Evolutionary conservation across 2,329 filamentous ascomycete species (phyloP).

Genomic region (Fusarium sp.): DNA sequence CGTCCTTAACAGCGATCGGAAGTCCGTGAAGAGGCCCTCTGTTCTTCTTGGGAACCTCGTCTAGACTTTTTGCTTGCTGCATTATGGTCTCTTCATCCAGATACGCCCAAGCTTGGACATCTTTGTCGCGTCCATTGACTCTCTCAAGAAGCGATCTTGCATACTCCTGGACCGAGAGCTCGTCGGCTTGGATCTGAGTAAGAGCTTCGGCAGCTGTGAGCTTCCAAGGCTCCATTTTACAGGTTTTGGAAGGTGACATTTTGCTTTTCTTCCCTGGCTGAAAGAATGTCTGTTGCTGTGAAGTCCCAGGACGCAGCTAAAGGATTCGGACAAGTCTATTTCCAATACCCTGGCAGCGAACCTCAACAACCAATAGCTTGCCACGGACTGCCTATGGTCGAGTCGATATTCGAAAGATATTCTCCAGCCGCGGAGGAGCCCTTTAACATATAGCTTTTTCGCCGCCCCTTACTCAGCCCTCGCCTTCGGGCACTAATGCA

Average conservation of each 20-base stretch:
- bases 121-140: slow-evolving; percentile 57
- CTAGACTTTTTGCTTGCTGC: slow-evolving; percentile 61
- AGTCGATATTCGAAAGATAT: neutral
- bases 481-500: slow-evolving; percentile 13
- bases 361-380: neutral
- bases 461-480: neutral
- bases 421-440: neutral
- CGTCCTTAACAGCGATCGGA: slow-evolving; percentile 69
- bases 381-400: neutral
- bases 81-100: slow-evolving; percentile 60
- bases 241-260: slow-evolving; percentile 31
- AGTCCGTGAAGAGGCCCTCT: slow-evolving; percentile 69
- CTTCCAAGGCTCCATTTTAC: slow-evolving; percentile 33
- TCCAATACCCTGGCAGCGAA: neutral
- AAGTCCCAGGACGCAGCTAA: neutral
- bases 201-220: slow-evolving; percentile 59
- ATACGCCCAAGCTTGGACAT: slow-evolving; percentile 64
- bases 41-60: slow-evolving; percentile 59
- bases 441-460: slow-evolving; percentile 1
- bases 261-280: neutral
- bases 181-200: slow-evolving; percentile 53
- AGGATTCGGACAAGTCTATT: neutral
- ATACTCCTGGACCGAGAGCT: slow-evolving; percentile 63
- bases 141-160: slow-evolving; percentile 59
- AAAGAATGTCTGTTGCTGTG: neutral